Base-by-base conservation (phyloP, 2,329 filamentous ascomycete genomes). In the Aspergillus ibericus region DNA sequence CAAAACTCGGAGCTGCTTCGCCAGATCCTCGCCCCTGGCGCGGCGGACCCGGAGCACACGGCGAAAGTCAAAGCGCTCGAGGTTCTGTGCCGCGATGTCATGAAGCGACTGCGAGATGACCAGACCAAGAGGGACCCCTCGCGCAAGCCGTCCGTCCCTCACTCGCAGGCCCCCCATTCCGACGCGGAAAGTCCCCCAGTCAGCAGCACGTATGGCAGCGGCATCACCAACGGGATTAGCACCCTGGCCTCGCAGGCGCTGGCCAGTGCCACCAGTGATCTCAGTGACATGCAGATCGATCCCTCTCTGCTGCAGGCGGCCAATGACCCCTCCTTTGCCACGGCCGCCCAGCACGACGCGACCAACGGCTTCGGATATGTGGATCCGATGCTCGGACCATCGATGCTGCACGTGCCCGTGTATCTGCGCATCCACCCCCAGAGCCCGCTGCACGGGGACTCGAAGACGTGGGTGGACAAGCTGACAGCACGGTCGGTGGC, bases 71-170 rank as follows among this genome's bases (percentile, higher is more conserved):
- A 84, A 63, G 88, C 88, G 1, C 73, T 93, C 48, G 88, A 93
- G 61, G 80, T 89, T 0, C 76, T 95, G 3, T 89, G 88, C 53
- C 83, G 87, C 53, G 90, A 93, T 73, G 88, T 91, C 16, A 88
- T 91, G 82, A 93, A 93, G 75, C 82, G 91, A 49, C 81, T 89
- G 54, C 84, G 88, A 35, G 88, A 91, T 66, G 87, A 90, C 63
- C 83, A 85, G 59, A 80, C 79, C 0, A 85, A 84, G 63, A 80
- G 81, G 56, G 78, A 86, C 66, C 76, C 81, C 2, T 77, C 77
- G 13, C 78, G 78, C 61, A 77, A 71, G 74, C 71, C 69, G 70
- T 67, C 72, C 5, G 57, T 61, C 27, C 52, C 62, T 40, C 65
- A 63, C 36, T 49, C 72, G 56, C 50, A 64, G 56, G 55, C 65